phyloP scores from a whole-genome alignment of 805 yeast species.

The Wickerhamomyces canadensis region DNA sequence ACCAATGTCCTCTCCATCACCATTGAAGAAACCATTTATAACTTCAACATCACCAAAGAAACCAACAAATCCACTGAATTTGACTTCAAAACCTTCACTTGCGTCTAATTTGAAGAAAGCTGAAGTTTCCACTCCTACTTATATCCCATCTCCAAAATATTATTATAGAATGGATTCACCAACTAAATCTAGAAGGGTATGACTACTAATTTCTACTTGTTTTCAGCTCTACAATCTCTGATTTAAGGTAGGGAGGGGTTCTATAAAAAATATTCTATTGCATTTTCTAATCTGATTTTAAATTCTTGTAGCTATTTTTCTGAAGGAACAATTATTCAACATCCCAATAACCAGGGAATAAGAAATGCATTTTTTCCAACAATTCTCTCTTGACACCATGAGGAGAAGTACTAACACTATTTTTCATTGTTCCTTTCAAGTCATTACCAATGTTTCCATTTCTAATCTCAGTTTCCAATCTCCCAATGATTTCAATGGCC shows the following conservation, averaged over 20 bases:
- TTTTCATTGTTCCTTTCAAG: conserved; percentile 72
- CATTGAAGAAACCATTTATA: conserved; percentile 12
- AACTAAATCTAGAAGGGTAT: conserved; percentile 24
- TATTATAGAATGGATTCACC: conserved; percentile 27
- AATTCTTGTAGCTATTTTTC: background rate
- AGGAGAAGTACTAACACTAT: conserved; percentile 72
- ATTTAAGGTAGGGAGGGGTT: too few species aligned
- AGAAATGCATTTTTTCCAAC: conserved; percentile 72
- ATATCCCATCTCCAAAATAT: conserved; percentile 26
- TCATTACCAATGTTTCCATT: conserved; percentile 63
- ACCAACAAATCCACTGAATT: conserved; percentile 13
- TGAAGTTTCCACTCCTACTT: conserved; percentile 18
- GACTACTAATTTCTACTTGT: too few species aligned
- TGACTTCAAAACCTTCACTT: background rate
- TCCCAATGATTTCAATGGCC: conserved; percentile 63
- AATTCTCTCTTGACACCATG: conserved; percentile 68
- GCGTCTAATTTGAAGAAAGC: background rate
- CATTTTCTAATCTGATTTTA: background rate
- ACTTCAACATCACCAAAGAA: conserved; percentile 23
- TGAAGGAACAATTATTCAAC: conserved; percentile 9
- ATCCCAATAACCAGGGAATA: conserved; percentile 92
- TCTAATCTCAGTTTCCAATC: conserved; percentile 56
- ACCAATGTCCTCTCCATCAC: conserved; percentile 23
- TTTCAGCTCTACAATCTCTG: too few species aligned
- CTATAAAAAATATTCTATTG: background rate